phyloP scores from a whole-genome alignment of 495 filamentous ascomycete species.

The Tuber microsphaerosporum region DNA sequence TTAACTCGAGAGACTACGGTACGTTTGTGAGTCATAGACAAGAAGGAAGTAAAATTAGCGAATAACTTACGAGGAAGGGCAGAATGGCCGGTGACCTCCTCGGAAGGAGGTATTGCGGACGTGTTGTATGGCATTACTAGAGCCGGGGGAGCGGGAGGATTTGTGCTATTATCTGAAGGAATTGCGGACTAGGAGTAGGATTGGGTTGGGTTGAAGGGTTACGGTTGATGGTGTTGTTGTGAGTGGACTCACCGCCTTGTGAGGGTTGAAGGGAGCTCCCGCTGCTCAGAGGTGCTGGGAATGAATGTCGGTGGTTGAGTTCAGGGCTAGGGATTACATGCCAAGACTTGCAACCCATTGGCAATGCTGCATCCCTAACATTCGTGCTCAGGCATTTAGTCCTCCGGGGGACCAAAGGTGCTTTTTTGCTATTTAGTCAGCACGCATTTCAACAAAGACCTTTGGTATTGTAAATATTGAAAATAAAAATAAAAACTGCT shows the following conservation, averaged over 20 bases:
- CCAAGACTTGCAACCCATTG: neutral
- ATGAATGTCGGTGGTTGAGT: neutral
- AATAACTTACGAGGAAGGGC: constrained; percentile 68
- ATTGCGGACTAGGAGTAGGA: neutral
- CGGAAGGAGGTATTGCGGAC: constrained; percentile 65
- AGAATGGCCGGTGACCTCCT: constrained; percentile 77
- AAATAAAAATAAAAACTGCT: neutral
- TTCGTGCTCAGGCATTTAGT: neutral
- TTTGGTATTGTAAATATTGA: neutral
- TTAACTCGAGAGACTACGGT: constrained; percentile 76
- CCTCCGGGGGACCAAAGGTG: neutral
- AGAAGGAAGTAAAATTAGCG: constrained; percentile 9
- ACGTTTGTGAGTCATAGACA: constrained; percentile 7
- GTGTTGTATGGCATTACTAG: constrained; percentile 79
- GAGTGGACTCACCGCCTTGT: neutral
- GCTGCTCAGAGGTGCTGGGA: neutral
- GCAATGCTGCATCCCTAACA: neutral
- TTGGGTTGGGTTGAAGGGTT: neutral
- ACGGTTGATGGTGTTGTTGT: neutral
- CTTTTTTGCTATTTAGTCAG: neutral
- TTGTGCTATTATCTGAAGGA: neutral
- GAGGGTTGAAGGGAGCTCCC: neutral
- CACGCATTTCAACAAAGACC: neutral
- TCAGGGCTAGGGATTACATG: constrained; percentile 3
- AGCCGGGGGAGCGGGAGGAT: neutral